Conservation (phyloP, 2,329 filamentous ascomycete species). For the Onygenales sp. region DNA sequence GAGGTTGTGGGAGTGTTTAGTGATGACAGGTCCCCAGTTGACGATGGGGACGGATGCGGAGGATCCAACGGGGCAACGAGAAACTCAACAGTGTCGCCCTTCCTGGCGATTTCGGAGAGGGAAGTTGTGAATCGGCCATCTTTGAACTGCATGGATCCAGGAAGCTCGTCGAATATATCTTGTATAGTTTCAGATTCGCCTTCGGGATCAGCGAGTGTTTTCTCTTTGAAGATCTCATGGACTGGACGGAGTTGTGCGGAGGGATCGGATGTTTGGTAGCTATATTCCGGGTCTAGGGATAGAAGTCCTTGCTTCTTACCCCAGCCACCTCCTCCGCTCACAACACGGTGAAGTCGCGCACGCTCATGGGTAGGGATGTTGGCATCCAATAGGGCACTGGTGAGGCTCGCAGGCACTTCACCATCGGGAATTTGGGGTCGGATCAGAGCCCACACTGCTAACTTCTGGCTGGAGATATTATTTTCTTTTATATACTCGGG, state of each 20-base stretch:
- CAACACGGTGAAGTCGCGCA: conserved; percentile 31
- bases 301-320: conserved; percentile 37
- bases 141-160: conserved; percentile 12
- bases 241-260: conserved; percentile 13
- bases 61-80: conserved; percentile 23
- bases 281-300: conserved; percentile 31
- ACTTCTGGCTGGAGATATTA: conserved; percentile 25
- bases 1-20: background rate
- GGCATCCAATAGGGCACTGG: background rate
- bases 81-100: conserved; percentile 33
- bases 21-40: background rate
- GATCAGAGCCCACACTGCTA: conserved; percentile 34
- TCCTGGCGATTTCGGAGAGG: conserved; percentile 28
- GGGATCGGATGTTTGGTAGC: conserved; percentile 6
- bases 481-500: conserved; percentile 31
- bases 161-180: conserved; percentile 15
- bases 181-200: conserved; percentile 2
- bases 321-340: conserved; percentile 36
- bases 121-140: conserved; percentile 24
- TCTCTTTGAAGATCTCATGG: conserved; percentile 16
- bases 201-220: background rate
- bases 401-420: background rate
- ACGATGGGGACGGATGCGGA: background rate
- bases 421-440: conserved; percentile 12
- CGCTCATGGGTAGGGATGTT: conserved; percentile 18